phyloP scores from a whole-genome alignment of 1,284 basidiomycete species.

The Wallemia mellicola region DNA sequence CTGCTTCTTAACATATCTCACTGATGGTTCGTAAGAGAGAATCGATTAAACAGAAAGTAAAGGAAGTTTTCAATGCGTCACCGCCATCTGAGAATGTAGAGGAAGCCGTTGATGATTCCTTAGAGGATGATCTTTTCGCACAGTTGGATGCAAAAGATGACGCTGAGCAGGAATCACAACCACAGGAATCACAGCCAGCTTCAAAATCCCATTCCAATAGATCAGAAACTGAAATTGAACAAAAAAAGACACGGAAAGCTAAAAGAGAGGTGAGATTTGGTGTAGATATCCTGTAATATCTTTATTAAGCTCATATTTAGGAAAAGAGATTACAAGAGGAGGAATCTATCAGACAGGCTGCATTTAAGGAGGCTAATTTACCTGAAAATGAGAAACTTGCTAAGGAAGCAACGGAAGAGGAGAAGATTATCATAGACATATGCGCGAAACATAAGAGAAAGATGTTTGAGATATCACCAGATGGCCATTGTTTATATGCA shows the following conservation, averaged over 20 bases:
- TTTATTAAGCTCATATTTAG: neutral
- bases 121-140: slow-evolving; percentile 38
- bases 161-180: slow-evolving; percentile 21
- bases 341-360: neutral
- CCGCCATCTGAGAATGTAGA: neutral
- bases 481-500: slow-evolving; percentile 83
- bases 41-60: neutral
- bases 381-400: neutral
- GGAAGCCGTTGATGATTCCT: slow-evolving; percentile 21
- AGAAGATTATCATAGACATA: neutral
- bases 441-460: neutral
- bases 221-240: slow-evolving; percentile 13
- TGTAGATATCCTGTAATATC: too few relatives aligned
- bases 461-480: slow-evolving; percentile 42
- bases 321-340: slow-evolving; percentile 19
- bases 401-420: neutral
- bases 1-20: neutral
- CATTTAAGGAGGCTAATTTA: neutral
- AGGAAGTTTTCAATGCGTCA: neutral
- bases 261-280: neutral
- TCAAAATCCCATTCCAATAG: slow-evolving; percentile 23
- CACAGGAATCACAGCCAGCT: slow-evolving; percentile 16
- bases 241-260: slow-evolving; percentile 8
- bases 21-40: neutral
- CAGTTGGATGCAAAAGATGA: slow-evolving; percentile 38